Evolutionary conservation across 2,329 filamentous ascomycete species (phyloP).

Genomic region (Fusarium nodosum): DNA sequence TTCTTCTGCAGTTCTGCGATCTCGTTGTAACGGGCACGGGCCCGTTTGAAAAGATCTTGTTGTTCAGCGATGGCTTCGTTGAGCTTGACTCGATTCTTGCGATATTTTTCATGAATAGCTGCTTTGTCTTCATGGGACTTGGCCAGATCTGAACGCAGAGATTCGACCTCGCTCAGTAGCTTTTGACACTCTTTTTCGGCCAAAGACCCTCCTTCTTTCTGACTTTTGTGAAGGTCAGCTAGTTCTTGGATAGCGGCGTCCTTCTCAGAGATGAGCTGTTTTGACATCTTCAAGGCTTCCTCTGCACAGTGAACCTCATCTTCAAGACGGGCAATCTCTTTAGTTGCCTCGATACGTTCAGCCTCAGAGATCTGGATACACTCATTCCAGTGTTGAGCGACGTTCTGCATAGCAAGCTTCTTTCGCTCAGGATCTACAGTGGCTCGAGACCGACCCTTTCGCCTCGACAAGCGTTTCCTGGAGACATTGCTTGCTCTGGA

Average conservation of each 20-base stretch:
- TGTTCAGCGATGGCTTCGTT: slow-evolving; percentile 63
- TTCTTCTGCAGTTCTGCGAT: slow-evolving; percentile 54
- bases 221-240: slow-evolving; percentile 43
- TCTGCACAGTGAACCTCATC: slow-evolving; percentile 41
- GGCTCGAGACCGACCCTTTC: slow-evolving; percentile 26
- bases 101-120: slow-evolving; percentile 53
- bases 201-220: slow-evolving; percentile 47
- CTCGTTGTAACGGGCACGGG: slow-evolving; percentile 53
- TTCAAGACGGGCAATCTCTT: slow-evolving; percentile 50
- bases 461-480: slow-evolving; percentile 45
- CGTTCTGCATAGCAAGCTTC: slow-evolving; percentile 51
- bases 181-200: slow-evolving; percentile 45
- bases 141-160: slow-evolving; percentile 47
- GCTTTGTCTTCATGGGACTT: slow-evolving; percentile 42
- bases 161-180: slow-evolving; percentile 49
- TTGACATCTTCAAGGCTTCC: slow-evolving; percentile 37
- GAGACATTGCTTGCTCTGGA: slow-evolving; percentile 55
- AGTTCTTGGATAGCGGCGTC: slow-evolving; percentile 45
- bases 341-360: slow-evolving; percentile 47
- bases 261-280: slow-evolving; percentile 39
- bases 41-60: slow-evolving; percentile 57
- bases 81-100: slow-evolving; percentile 56
- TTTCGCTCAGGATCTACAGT: slow-evolving; percentile 46
- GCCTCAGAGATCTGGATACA: slow-evolving; percentile 52
- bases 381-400: slow-evolving; percentile 54